Conservation (phyloP, 176 grass and related monocot genomes). For the Juncus effusus region DNA sequence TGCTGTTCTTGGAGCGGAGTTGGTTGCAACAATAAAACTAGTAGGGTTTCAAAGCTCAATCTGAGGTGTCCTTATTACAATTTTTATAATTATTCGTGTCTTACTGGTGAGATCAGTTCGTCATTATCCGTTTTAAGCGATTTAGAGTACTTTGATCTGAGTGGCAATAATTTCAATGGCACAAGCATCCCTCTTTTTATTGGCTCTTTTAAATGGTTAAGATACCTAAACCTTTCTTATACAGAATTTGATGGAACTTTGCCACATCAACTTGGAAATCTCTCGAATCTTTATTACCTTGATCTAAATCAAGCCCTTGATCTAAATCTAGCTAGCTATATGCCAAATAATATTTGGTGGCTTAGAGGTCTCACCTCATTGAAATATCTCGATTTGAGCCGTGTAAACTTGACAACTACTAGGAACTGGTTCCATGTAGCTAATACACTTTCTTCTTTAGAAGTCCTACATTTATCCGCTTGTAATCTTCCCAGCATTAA, state of each 20-base stretch:
- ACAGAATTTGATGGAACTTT: conserved; percentile 1
- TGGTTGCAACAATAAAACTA: no score
- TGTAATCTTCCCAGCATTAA: neutral
- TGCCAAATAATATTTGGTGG: conserved; percentile 19
- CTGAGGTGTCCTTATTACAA: no score
- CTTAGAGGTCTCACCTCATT: conserved; percentile 19
- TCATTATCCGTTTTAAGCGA: conserved; percentile 13
- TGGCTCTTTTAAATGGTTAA: conserved; percentile 6
- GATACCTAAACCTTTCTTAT: conserved; percentile 15
- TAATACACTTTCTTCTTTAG: conserved; percentile 25
- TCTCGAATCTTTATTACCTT: conserved; percentile 22
- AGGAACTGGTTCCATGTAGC: conserved; percentile 5
- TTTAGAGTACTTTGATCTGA: conserved; percentile 23
- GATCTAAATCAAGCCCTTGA: no score
- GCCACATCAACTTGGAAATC: conserved; percentile 12
- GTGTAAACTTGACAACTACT: conserved; percentile 8
- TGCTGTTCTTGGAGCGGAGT: no score
- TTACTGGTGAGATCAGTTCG: conserved; percentile 9
- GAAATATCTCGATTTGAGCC: neutral
- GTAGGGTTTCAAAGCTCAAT: no score
- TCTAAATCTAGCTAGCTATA: neutral
- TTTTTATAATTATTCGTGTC: no score
- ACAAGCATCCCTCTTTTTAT: neutral
- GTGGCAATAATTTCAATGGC: neutral
- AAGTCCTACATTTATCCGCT: neutral